A percentile compares a stretch with the other conserved stretches of the same genome.
These are phyloP conservation scores for Aspergillus glaucus DNA, from an alignment of 2,329 filamentous ascomycete genomes.

Conservation along the genomic window DNA sequence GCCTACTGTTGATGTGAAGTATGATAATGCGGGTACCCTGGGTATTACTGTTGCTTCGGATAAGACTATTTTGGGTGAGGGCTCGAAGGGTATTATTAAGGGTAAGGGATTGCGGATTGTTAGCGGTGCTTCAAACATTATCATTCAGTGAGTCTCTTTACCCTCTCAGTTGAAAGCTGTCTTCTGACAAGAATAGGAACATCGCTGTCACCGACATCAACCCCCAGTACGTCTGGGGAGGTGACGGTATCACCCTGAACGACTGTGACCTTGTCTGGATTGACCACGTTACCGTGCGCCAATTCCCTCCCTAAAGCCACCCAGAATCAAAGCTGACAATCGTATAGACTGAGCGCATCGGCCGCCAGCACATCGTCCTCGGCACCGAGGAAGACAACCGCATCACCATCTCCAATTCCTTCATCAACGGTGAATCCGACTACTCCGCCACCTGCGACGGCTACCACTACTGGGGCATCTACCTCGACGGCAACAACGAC, in stretches of 20 bases:
- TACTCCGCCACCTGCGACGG: slow-evolving; percentile 55
- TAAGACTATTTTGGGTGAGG: slow-evolving; percentile 53
- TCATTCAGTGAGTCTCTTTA: slow-evolving; percentile 42
- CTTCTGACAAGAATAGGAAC: slow-evolving; percentile 25
- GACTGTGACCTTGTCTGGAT: slow-evolving; percentile 42
- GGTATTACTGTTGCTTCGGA: slow-evolving; percentile 51
- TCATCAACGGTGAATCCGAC: slow-evolving; percentile 50
- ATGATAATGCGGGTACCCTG: slow-evolving; percentile 47
- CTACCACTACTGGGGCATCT: slow-evolving; percentile 57
- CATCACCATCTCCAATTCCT: slow-evolving; percentile 56
- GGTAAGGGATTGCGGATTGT: slow-evolving; percentile 52
- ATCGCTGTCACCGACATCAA: slow-evolving; percentile 52
- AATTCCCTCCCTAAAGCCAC: background rate
- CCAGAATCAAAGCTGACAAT: background rate
- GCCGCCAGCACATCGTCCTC: slow-evolving; percentile 56
- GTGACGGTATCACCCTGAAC: slow-evolving; percentile 52
- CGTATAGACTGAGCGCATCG: slow-evolving; percentile 48
- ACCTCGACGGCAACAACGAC: slow-evolving; percentile 52
- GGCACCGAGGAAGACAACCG: slow-evolving; percentile 49
- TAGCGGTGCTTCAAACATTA: slow-evolving; percentile 48
- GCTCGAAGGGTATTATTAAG: slow-evolving; percentile 49
- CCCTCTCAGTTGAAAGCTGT: background rate
- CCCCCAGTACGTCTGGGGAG: slow-evolving; percentile 55
- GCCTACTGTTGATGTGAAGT: slow-evolving; percentile 38
- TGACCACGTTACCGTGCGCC: slow-evolving; percentile 43